These are phyloP conservation scores for Sporothrix brunneoviolacea DNA, from an alignment of 2,329 filamentous ascomycete genomes.

Conservation along the genomic window DNA sequence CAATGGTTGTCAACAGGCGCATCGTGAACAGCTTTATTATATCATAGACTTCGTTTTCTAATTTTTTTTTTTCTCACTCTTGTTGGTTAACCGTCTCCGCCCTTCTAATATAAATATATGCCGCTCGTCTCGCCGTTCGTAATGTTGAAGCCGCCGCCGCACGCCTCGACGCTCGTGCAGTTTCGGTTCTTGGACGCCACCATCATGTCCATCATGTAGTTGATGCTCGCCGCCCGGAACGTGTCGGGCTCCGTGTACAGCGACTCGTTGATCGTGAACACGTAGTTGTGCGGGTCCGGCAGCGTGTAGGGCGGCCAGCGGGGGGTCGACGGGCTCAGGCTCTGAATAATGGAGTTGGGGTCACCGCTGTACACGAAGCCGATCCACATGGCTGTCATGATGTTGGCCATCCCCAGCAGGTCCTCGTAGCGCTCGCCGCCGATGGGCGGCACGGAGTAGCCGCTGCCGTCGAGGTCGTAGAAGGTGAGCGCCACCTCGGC, in stretches of 20 bases:
- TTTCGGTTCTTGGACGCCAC: not conserved
- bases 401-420: conserved; percentile 21
- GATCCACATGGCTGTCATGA: conserved; percentile 33
- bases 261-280: conserved; percentile 33
- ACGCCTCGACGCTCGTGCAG: not conserved
- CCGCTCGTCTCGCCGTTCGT: not conserved
- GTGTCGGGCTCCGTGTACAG: conserved; percentile 39
- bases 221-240: conserved; percentile 40
- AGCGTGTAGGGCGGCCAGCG: conserved; percentile 36
- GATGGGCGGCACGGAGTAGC: conserved; percentile 26
- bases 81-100: too few relatives aligned
- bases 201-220: conserved; percentile 26
- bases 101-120: not conserved
- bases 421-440: conserved; percentile 36
- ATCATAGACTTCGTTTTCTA: too few relatives aligned
- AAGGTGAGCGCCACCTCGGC: conserved; percentile 45
- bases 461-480: conserved; percentile 40
- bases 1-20: too few relatives aligned
- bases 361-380: conserved; percentile 37
- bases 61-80: too few relatives aligned
- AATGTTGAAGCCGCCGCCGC: not conserved
- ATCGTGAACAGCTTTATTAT: too few relatives aligned
- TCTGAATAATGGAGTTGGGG: conserved; percentile 31
- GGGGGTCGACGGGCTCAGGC: conserved; percentile 19
- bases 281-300: conserved; percentile 35